Evolutionary conservation across 2,329 filamentous ascomycete genomes (phyloP).

Genomic region (Thielaviopsis musarum): DNA sequence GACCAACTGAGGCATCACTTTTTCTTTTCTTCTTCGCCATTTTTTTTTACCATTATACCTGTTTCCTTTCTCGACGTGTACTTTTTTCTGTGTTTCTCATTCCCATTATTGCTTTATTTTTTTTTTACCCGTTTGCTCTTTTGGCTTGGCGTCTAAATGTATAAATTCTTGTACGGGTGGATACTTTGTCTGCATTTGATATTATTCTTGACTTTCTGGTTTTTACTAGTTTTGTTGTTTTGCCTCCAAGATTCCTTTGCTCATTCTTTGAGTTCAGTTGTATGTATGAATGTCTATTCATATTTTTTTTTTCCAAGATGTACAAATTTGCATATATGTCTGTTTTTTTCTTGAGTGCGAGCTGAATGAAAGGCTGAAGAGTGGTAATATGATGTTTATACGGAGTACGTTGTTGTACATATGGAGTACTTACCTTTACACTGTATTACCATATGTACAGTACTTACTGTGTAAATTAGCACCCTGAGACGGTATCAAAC

Average conservation of each 20-base stretch:
- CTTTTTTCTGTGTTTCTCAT: background rate
- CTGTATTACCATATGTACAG: too few relatives aligned
- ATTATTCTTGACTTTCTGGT: background rate
- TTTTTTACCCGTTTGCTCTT: background rate
- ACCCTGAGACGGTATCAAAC: too few relatives aligned
- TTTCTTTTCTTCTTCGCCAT: background rate
- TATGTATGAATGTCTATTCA: too few relatives aligned
- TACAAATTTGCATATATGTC: too few relatives aligned
- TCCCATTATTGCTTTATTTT: background rate
- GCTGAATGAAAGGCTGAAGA: too few relatives aligned
- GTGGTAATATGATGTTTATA: too few relatives aligned
- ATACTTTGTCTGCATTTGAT: background rate
- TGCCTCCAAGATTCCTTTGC: background rate
- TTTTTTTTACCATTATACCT: background rate
- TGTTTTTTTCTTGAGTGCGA: too few relatives aligned
- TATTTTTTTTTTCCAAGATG: too few relatives aligned
- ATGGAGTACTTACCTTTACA: too few relatives aligned
- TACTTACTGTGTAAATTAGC: too few relatives aligned
- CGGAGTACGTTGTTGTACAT: too few relatives aligned
- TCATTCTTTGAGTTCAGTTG: too few relatives aligned
- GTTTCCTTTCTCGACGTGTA: background rate
- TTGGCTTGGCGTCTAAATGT: background rate
- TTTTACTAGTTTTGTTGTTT: background rate
- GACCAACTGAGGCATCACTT: background rate
- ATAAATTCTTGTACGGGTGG: background rate